Evolutionary conservation across 331 rosid species (phyloP).

Genomic region (Phaseolus coccineus): DNA sequence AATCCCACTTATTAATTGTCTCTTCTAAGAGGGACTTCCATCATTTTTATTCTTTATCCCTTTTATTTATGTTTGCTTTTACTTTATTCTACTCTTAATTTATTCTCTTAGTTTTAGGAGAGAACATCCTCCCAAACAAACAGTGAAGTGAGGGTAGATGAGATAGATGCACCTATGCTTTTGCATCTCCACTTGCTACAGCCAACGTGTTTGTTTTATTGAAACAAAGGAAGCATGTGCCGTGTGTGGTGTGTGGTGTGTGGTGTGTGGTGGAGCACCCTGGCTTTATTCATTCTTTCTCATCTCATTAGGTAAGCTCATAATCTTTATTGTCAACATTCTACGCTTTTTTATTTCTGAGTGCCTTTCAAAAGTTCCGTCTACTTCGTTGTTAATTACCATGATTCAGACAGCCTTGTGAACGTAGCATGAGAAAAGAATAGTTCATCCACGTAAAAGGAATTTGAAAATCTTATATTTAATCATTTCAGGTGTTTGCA

Average conservation of each 20-base stretch:
- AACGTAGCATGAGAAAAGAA: conserved; percentile 19
- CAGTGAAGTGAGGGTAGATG: conserved; percentile 28
- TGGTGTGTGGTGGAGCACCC: background rate
- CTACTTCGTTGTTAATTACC: conserved; percentile 12
- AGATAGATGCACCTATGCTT: conserved; percentile 32
- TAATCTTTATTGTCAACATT: conserved; percentile 39
- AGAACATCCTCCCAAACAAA: conserved; percentile 42
- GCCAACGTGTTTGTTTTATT: conserved; percentile 33
- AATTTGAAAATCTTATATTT: conserved; percentile 6
- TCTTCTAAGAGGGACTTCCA: conserved; percentile 52
- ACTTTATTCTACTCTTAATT: conserved; percentile 51
- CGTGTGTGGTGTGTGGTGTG: background rate
- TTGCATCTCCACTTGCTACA: conserved; percentile 25
- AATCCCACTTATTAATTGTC: conserved; percentile 75
- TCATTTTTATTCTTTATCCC: conserved; percentile 39
- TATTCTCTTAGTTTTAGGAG: conserved; percentile 34
- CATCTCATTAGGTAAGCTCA: background rate
- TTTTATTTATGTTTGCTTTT: conserved; percentile 32
- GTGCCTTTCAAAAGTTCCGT: conserved; percentile 29
- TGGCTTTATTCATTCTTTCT: background rate
- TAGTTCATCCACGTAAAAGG: background rate
- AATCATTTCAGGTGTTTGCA: conserved; percentile 42
- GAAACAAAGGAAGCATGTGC: conserved; percentile 42
- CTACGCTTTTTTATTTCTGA: conserved; percentile 32
- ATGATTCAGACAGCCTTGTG: conserved; percentile 5